phyloP scores from a whole-genome alignment of 2,329 filamentous ascomycete species.

The Diaporthe eres region DNA sequence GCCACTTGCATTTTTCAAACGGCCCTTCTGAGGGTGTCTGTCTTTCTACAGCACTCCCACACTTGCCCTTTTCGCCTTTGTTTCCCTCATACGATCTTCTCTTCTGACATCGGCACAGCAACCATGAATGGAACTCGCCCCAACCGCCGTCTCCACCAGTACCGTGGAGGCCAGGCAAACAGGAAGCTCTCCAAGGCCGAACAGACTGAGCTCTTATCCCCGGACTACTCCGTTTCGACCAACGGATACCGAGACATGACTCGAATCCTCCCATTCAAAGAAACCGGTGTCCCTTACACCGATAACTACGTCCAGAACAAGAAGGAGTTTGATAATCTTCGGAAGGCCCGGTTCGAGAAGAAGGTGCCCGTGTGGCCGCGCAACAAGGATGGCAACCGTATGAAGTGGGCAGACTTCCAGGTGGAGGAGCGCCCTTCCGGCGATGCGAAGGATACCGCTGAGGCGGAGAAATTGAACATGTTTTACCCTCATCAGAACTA shows the following conservation, averaged over 20 bases:
- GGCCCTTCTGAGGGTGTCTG: neutral
- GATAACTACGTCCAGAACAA: slow-evolving; percentile 12
- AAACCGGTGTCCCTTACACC: neutral
- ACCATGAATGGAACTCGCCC: slow-evolving; percentile 20
- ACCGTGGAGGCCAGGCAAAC: neutral
- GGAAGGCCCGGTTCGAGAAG: neutral
- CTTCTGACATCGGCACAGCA: neutral
- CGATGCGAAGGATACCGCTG: neutral
- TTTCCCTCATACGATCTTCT: neutral
- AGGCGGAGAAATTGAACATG: neutral
- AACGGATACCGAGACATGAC: neutral
- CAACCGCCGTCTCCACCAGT: neutral
- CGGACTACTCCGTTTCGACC: neutral
- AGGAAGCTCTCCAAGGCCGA: neutral
- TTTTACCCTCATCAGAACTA: slow-evolving; percentile 23
- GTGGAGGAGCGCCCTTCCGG: neutral
- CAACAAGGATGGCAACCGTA: neutral
- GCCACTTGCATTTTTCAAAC: neutral
- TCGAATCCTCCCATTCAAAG: neutral
- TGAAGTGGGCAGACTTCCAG: neutral
- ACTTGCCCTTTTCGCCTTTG: neutral
- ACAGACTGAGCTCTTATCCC: neutral
- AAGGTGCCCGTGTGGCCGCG: neutral
- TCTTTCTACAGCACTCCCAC: neutral
- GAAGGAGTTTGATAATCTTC: slow-evolving; percentile 2